These are phyloP conservation scores for Klebsormidium nitens DNA, from an alignment of 139 green algal species.

Conservation along the genomic window DNA sequence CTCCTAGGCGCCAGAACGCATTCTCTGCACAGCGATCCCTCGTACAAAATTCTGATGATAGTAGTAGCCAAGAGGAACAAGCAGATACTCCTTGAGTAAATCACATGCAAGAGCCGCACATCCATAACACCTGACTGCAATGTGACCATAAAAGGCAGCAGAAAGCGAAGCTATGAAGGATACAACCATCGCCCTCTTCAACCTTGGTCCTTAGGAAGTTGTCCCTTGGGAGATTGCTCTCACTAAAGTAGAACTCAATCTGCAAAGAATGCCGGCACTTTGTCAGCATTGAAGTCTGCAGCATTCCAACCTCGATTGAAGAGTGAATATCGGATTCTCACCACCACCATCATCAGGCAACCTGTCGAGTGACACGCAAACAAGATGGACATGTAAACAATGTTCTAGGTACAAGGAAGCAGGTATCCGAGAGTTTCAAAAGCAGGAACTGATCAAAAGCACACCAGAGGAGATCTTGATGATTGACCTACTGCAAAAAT, in stretches of 20 bases:
- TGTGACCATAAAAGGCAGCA: neutral
- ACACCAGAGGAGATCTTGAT: too few relatives aligned
- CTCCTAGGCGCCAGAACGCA: neutral
- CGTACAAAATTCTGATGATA: neutral
- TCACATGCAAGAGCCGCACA: neutral
- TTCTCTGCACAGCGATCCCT: neutral
- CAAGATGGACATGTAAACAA: too few relatives aligned
- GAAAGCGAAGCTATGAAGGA: slow-evolving; percentile 1
- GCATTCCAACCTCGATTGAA: too few relatives aligned
- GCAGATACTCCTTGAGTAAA: neutral
- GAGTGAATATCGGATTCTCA: too few relatives aligned
- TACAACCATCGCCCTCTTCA: slow-evolving; percentile 34
- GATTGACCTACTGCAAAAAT: too few relatives aligned
- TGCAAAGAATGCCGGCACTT: too few relatives aligned
- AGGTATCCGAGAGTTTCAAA: too few relatives aligned
- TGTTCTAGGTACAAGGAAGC: too few relatives aligned
- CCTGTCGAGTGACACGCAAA: too few relatives aligned
- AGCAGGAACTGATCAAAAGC: too few relatives aligned
- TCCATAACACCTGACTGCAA: neutral
- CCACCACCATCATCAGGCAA: too few relatives aligned
- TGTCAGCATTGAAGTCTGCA: too few relatives aligned
- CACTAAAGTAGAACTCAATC: slow-evolving; percentile 54
- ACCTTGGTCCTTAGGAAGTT: slow-evolving; percentile 44
- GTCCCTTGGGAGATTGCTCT: slow-evolving; percentile 51
- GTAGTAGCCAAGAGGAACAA: neutral